These are phyloP conservation scores for Suillus subaureus DNA, from an alignment of 768 basidiomycete species.

Conservation along the genomic window DNA sequence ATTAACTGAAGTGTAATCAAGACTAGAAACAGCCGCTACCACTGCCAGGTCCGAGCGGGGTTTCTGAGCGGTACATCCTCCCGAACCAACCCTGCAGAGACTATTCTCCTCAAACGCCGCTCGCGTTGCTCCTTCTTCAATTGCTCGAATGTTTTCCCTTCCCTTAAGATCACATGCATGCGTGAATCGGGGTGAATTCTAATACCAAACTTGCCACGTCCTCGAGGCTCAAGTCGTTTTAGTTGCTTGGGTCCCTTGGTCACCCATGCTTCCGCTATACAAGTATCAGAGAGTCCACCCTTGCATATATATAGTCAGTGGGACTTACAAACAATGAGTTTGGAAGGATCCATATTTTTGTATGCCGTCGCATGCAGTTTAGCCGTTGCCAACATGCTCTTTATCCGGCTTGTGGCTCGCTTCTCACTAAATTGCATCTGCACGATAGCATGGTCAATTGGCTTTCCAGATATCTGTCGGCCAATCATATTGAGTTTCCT, in stretches of 20 bases:
- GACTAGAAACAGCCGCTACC: slow-evolving; percentile 48
- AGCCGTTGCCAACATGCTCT: slow-evolving; percentile 86
- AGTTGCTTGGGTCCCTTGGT: slow-evolving; percentile 72
- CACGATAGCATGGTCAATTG: slow-evolving; percentile 92
- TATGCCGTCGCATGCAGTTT: slow-evolving; percentile 81
- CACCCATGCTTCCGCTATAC: slow-evolving; percentile 90
- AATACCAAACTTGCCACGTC: slow-evolving; percentile 79
- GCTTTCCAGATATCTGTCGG: slow-evolving; percentile 85
- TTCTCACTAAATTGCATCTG: slow-evolving; percentile 98
- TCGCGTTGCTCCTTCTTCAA: slow-evolving; percentile 60
- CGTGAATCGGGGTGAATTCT: slow-evolving; percentile 76
- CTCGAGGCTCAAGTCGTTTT: slow-evolving; percentile 78
- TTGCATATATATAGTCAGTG: not conserved
- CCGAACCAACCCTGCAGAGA: slow-evolving; percentile 76
- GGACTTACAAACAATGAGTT: slow-evolving; percentile 80
- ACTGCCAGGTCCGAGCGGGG: slow-evolving; percentile 71
- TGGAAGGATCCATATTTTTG: slow-evolving; percentile 71
- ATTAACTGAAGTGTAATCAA: not conserved
- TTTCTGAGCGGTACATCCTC: slow-evolving; percentile 83
- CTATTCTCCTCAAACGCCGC: slow-evolving; percentile 73
- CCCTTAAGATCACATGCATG: slow-evolving; percentile 74
- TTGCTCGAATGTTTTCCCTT: slow-evolving; percentile 79
- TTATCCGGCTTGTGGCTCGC: slow-evolving; percentile 80
- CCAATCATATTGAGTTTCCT: slow-evolving; percentile 91
- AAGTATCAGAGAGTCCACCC: slow-evolving; percentile 1